Evolutionary conservation across 805 yeast genomes (phyloP).

Genomic region (Candida dendrica): DNA sequence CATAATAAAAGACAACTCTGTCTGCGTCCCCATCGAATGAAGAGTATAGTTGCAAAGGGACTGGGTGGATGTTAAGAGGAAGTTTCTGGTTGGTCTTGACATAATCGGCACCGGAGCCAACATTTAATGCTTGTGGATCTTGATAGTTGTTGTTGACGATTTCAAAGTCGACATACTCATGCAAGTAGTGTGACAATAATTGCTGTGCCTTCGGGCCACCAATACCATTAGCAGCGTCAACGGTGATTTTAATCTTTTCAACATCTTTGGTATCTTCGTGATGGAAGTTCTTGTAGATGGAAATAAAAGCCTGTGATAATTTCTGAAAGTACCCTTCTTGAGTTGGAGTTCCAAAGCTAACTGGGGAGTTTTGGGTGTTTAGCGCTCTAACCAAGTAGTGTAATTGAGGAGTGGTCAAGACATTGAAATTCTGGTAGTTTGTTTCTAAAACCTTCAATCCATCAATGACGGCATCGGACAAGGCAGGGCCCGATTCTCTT

Average conservation of each 20-base stretch:
- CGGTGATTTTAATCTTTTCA: slow-evolving; percentile 40
- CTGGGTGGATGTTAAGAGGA: slow-evolving; percentile 53
- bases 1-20: slow-evolving; percentile 76
- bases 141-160: slow-evolving; percentile 50
- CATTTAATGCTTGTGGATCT: slow-evolving; percentile 57
- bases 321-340: slow-evolving; percentile 68
- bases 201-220: slow-evolving; percentile 71
- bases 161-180: slow-evolving; percentile 32
- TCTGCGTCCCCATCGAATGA: slow-evolving; percentile 98
- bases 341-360: slow-evolving; percentile 49
- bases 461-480: slow-evolving; percentile 50
- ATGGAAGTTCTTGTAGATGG: slow-evolving; percentile 30
- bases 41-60: slow-evolving; percentile 49
- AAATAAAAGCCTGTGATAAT: slow-evolving; percentile 44
- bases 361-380: slow-evolving; percentile 43
- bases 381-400: slow-evolving; percentile 75
- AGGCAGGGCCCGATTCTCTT: slow-evolving; percentile 71
- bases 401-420: slow-evolving; percentile 88
- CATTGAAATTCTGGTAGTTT: slow-evolving; percentile 46
- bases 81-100: slow-evolving; percentile 83
- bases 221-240: slow-evolving; percentile 96
- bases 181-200: slow-evolving; percentile 36
- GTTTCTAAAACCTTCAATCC: slow-evolving; percentile 51
- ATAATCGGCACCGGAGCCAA: slow-evolving; percentile 88
- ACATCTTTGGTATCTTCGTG: slow-evolving; percentile 3